Evolutionary conservation across 2,329 filamentous ascomycete genomes (phyloP), one percentile per base, ranked within the genome.

Genomic region (Monosporascus ibericus): DNA sequence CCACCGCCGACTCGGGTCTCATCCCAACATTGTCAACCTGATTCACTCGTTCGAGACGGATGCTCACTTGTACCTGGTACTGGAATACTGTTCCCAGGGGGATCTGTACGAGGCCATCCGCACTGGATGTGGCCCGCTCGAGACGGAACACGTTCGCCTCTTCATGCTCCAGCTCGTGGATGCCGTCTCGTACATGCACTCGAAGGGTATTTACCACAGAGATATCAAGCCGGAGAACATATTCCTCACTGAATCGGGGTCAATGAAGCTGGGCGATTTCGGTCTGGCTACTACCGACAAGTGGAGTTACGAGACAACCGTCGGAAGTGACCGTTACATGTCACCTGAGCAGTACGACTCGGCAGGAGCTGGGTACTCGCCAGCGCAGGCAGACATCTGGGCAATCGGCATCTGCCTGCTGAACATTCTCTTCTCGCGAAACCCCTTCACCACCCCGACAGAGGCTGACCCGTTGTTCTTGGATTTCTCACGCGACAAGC

Each of bases 211-310:
- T 67, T 96, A 91, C 70, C 94, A 99, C 68, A 89, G 94, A 56
- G 94, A 99, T 71, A 96, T 99, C 82, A 99, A 99, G 76, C 94
- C 94, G 0, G 94, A 99, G 79, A 99, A 99, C 77, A 96, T 99
- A 71, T 97, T 99, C 70, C 79, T 99, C 58, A 88, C 86, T 54
- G 82, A 92, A 55, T 82, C 87, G 60, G 92, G 92, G 50, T 81
- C 86, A 39, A 88, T 97, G 88, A 99, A 99, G 75, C 84, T 99
- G 37, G 94, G 94, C 65, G 94, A 99, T 71, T 96, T 97, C 68
- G 94, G 94, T 51, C 79, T 99, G 57, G 92, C 92, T 49, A 96
- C 92, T 11, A 88, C 85, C 6, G 90, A 95, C 56, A 79, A 85
- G 62, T 96, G 90, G 91, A 95, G 90, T 24, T 88, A 88, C 63